Conservation (phyloP, 495 filamentous ascomycete species). For the Hapsidospora chrysogenum region DNA sequence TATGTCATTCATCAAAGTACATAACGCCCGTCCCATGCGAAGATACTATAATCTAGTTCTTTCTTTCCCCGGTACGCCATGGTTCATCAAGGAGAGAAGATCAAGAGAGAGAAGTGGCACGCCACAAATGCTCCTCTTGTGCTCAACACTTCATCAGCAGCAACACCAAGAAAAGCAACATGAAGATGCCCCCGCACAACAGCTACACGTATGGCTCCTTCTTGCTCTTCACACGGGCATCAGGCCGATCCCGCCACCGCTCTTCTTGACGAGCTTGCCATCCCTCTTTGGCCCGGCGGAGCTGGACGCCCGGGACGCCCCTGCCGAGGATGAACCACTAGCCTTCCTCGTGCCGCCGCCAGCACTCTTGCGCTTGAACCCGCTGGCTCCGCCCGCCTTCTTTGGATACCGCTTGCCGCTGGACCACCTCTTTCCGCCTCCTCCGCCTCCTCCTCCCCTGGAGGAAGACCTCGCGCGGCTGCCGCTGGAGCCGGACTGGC, state of each 20-base stretch:
- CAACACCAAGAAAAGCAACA: too few species aligned
- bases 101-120: too few species aligned
- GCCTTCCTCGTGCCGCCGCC: not conserved
- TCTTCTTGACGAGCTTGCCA: conserved; percentile 3
- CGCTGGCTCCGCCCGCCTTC: not conserved
- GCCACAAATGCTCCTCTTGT: too few species aligned
- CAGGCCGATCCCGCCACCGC: conserved; percentile 15
- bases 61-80: too few species aligned
- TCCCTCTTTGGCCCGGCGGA: not conserved
- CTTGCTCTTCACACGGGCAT: conserved; percentile 22
- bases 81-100: too few species aligned
- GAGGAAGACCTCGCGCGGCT: not conserved
- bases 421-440: not conserved
- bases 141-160: too few species aligned
- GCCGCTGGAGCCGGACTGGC: conserved; percentile 1
- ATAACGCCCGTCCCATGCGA: too few species aligned
- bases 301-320: not conserved
- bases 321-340: conserved; percentile 2
- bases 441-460: not conserved
- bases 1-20: too few species aligned
- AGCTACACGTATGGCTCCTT: too few species aligned
- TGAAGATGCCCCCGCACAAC: too few species aligned
- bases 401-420: not conserved
- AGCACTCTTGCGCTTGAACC: too few species aligned
- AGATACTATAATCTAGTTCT: too few species aligned